Conservation (phyloP, 768 basidiomycete species). For the Boletus rufocinnamomeus region DNA sequence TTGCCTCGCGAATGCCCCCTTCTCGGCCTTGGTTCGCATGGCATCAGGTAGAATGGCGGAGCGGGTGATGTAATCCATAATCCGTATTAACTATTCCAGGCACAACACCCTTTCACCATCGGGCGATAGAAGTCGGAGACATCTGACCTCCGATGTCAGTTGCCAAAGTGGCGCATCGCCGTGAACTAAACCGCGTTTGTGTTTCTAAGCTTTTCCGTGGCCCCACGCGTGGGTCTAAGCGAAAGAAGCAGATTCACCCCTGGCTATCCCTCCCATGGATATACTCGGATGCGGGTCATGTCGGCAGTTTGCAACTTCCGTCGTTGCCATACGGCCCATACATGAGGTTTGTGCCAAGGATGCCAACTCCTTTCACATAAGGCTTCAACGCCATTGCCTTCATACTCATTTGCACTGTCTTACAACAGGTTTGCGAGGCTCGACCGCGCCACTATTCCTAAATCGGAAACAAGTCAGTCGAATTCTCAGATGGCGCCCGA, state of each 20-base stretch:
- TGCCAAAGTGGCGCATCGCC: slow-evolving; percentile 6
- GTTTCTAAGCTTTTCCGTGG: background rate
- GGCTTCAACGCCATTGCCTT: slow-evolving; percentile 1
- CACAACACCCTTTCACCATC: background rate
- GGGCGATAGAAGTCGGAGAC: slow-evolving; percentile 28
- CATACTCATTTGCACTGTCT: background rate
- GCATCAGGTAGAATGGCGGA: background rate
- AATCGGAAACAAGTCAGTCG: slow-evolving; percentile 14
- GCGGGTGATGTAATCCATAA: background rate
- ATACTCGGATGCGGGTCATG: slow-evolving; percentile 6
- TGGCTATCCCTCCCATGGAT: background rate
- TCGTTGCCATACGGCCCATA: slow-evolving; percentile 18
- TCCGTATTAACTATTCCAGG: background rate
- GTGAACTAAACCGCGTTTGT: background rate
- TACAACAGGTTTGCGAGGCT: background rate
- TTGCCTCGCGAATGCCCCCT: background rate
- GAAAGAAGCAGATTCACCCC: slow-evolving; percentile 5
- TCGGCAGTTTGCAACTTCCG: slow-evolving; percentile 26
- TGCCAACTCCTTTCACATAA: background rate
- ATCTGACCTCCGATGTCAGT: slow-evolving; percentile 23
- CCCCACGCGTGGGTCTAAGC: slow-evolving; percentile 5
- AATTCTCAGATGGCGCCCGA: background rate
- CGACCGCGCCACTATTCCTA: background rate
- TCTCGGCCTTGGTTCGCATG: background rate
- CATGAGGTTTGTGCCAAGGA: background rate